Conservation (phyloP, 164 flowering plant species). For the Santalum album region DNA sequence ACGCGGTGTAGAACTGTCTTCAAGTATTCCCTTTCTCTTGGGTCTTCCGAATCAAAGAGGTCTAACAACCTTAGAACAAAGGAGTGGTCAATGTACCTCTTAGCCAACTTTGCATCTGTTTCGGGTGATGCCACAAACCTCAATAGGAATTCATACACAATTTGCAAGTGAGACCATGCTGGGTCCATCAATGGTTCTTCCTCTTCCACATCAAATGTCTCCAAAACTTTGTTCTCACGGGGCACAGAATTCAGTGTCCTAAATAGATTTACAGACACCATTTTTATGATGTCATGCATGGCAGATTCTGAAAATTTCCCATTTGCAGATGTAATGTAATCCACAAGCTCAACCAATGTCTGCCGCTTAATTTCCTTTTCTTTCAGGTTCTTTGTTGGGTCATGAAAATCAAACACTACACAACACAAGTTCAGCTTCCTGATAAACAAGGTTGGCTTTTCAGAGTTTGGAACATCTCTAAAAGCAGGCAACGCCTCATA, state of each 20-base stretch:
- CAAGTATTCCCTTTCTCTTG: conserved; percentile 50
- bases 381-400: conserved; percentile 39
- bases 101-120: conserved; percentile 54
- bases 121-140: conserved; percentile 53
- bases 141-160: conserved; percentile 46
- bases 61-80: conserved; percentile 41
- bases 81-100: conserved; percentile 46
- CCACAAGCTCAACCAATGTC: conserved; percentile 46
- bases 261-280: conserved; percentile 44
- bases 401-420: conserved; percentile 39
- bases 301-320: conserved; percentile 38
- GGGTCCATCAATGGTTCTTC: conserved; percentile 62
- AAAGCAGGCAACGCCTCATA: conserved; percentile 50
- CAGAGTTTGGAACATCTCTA: conserved; percentile 42
- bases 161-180: conserved; percentile 48
- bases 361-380: conserved; percentile 50
- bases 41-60: conserved; percentile 53
- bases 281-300: conserved; percentile 39
- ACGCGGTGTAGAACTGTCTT: conserved; percentile 49
- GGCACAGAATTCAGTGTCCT: conserved; percentile 34
- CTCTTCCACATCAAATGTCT: conserved; percentile 47
- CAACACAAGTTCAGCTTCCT: conserved; percentile 42
- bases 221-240: conserved; percentile 39
- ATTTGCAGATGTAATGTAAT: conserved; percentile 37
- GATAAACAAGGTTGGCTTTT: conserved; percentile 41